A percentile compares a stretch with the other conserved stretches of the same genome.
Conservation (phyloP, 2,329 filamentous ascomycete genomes). For the Pleomassaria siparia region DNA sequence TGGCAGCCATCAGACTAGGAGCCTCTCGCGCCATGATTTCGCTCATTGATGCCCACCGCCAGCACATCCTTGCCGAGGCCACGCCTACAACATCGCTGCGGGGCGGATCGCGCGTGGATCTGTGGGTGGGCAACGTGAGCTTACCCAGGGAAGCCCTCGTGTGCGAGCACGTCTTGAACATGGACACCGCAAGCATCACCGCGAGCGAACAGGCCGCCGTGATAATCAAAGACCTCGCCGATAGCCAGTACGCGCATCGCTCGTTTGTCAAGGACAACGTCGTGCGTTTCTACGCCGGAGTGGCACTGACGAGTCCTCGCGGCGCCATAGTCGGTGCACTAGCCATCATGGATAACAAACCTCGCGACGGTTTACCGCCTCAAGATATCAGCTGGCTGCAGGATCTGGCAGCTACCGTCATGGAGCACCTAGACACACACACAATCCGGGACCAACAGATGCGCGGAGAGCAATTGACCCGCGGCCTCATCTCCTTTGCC, state of each 20-base stretch:
- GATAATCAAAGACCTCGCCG: constrained; percentile 20
- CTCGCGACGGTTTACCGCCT: constrained; percentile 16
- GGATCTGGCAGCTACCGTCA: constrained; percentile 28
- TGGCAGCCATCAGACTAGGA: constrained; percentile 37
- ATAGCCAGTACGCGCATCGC: constrained; percentile 7
- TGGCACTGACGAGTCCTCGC: constrained; percentile 22
- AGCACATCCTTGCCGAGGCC: constrained; percentile 44
- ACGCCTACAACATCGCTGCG: constrained; percentile 32
- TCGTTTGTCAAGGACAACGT: constrained; percentile 15
- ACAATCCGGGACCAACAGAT: constrained; percentile 27
- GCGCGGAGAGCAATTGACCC: constrained; percentile 32
- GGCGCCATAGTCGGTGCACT: constrained; percentile 29
- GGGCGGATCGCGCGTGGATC: constrained; percentile 3
- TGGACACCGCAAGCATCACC: neutral
- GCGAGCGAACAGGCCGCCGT: constrained; percentile 9
- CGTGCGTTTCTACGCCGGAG: constrained; percentile 34
- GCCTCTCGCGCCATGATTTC: constrained; percentile 39
- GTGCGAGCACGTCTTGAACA: constrained; percentile 23
- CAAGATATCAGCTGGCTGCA: constrained; percentile 14
- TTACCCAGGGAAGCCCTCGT: constrained; percentile 29
- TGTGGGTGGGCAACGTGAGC: constrained; percentile 36
- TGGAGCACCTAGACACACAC: constrained; percentile 29
- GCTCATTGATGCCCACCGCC: constrained; percentile 35
- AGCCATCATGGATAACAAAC: constrained; percentile 25
- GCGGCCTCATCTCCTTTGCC: constrained; percentile 34